Base-by-base conservation (phyloP, 768 basidiomycete genomes). In the Pluteus cervinus region DNA sequence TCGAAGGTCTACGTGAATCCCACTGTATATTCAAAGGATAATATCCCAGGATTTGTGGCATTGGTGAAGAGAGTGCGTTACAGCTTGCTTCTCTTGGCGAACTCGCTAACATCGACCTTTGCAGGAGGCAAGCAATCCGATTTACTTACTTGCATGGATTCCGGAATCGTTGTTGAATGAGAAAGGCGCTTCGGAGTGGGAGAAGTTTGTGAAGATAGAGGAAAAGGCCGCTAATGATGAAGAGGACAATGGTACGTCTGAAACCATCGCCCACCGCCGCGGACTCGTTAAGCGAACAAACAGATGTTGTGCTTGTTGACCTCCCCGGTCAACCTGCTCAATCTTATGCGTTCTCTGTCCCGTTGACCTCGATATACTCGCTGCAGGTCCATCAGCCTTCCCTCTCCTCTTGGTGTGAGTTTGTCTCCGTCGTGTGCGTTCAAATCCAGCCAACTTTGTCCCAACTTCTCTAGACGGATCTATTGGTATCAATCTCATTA, bases 1-100 rank as follows among this genome's bases (percentile, higher is more conserved):
- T 88, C 85, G 28, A 93, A 92, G 57, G 94, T 97, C 30, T 92
- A 94, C 54, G 81, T 99, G 29, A 89, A 97, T 49, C 96, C 96
- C 0, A 94, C 92, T 2, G 79, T 85, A 3, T 93, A 91, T 56
- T 71, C 85, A 2, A 73, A 85, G 51, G 96, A 98, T 60, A 94
- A 97, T 58, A 87, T 97, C 24, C 79, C 89, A 3, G 96, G 96
- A 1, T 98, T 94, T 56, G 80, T 92, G 5, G 81, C 86, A 11
- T 70, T 99, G 40, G 92, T 98, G 14, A 89, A 91, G 66, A 75
- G 84, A 51, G 90, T 90, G 47, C 37, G 81, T 66, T 34, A 15
- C 17, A 10, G n/a, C n/a, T n/a, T n/a, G n/a, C n/a, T n/a, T n/a
- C n/a, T n/a, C n/a, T n/a, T n/a, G n/a, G n/a, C n/a, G n/a, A n/a